Evolutionary conservation across 371 early-diverging fungal genomes (phyloP).

Genomic region (Mucor racemosus): DNA sequence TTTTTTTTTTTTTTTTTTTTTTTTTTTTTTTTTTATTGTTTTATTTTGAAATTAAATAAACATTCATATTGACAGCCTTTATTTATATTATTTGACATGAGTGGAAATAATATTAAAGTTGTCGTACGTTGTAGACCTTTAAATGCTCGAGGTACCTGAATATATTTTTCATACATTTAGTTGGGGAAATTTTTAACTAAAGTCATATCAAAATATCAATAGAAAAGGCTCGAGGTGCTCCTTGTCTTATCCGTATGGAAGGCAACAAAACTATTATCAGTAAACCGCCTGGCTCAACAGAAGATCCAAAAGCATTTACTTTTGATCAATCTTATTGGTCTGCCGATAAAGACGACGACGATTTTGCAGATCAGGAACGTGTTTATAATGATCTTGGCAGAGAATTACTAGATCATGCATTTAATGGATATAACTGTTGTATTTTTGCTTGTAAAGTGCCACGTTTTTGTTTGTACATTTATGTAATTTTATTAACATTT

Average conservation of each 20-base stretch:
- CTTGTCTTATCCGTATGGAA: conserved; percentile 63
- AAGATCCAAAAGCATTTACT: conserved; percentile 62
- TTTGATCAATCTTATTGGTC: conserved; percentile 88
- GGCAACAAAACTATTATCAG: conserved; percentile 67
- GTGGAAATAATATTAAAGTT: conserved; percentile 30
- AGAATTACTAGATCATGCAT: conserved; percentile 82
- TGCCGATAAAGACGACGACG: conserved; percentile 58
- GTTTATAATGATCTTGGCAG: conserved; percentile 81
- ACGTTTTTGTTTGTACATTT: conserved; percentile 3
- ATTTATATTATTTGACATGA: conserved; percentile 15
- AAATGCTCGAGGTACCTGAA: conserved; percentile 27
- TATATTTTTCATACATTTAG: not conserved
- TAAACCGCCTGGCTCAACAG: conserved; percentile 45
- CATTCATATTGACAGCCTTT: not conserved
- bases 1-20: conserved; percentile 11
- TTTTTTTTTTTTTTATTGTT: not conserved
- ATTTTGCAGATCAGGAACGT: conserved; percentile 74
- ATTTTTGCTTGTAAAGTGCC: conserved; percentile 77
- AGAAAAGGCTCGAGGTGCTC: conserved; percentile 65
- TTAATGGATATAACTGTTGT: conserved; percentile 85
- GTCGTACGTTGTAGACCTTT: conserved; percentile 33
- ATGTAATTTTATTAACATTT: not conserved
- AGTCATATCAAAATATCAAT: not conserved
- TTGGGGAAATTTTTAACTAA: not conserved
- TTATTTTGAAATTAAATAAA: not conserved